Conservation (phyloP, 2,329 filamentous ascomycete genomes). For the Hypoxylon sp. region DNA sequence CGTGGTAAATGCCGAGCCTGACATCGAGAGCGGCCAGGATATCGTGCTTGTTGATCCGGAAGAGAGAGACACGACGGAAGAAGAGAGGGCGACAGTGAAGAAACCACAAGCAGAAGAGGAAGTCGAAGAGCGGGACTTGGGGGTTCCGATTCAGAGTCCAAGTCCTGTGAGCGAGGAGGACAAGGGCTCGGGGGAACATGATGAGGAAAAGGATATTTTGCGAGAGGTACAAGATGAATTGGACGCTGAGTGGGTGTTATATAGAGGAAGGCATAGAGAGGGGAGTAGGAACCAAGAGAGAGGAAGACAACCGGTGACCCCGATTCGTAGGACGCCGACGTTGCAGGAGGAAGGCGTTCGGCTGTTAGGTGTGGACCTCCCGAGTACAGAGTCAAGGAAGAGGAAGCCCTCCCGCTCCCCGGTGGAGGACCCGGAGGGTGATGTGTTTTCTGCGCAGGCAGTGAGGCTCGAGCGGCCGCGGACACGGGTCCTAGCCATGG, state of each 20-base stretch:
- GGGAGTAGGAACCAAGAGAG: neutral
- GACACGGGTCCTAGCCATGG: constrained; percentile 68
- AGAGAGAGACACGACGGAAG: constrained; percentile 35
- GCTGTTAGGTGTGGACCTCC: constrained; percentile 29
- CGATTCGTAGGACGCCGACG: constrained; percentile 26
- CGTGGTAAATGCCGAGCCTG: constrained; percentile 87
- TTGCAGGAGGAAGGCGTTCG: constrained; percentile 25
- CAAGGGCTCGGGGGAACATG: neutral
- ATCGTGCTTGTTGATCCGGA: constrained; percentile 62
- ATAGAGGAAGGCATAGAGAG: constrained; percentile 14
- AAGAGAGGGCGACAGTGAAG: constrained; percentile 18
- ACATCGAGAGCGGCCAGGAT: constrained; percentile 60
- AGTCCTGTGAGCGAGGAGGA: constrained; percentile 44
- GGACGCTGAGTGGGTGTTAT: constrained; percentile 46
- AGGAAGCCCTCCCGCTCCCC: constrained; percentile 43
- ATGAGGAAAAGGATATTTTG: constrained; percentile 45
- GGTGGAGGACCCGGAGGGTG: constrained; percentile 45
- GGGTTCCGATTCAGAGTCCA: constrained; percentile 24
- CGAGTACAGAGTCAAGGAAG: constrained; percentile 35
- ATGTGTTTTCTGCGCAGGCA: constrained; percentile 61
- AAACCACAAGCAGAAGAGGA: neutral
- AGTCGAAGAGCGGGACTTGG: constrained; percentile 26
- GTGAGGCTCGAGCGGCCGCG: constrained; percentile 58
- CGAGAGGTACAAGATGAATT: constrained; percentile 48
- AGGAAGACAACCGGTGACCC: constrained; percentile 25